Evolutionary conservation across 2,329 filamentous ascomycete species (phyloP).

Genomic region (Colletotrichum viniferum): DNA sequence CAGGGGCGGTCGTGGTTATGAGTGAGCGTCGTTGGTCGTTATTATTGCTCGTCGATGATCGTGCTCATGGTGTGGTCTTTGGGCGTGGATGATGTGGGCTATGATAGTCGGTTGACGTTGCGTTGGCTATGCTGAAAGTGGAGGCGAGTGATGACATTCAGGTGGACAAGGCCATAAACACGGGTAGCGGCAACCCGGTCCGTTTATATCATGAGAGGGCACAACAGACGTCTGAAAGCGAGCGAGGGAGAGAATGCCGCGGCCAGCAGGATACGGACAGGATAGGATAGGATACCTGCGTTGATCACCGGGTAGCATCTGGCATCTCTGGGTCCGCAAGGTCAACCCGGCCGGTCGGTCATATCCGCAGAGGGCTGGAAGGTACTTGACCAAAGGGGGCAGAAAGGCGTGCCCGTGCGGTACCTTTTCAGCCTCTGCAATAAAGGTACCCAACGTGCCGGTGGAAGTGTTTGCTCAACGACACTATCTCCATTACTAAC

Average conservation of each 20-base stretch:
- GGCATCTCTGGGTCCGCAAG: background rate
- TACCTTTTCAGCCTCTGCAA: background rate
- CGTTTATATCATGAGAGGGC: conserved; percentile 14
- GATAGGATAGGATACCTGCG: background rate
- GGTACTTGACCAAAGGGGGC: background rate
- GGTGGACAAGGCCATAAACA: background rate
- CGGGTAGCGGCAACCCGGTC: background rate
- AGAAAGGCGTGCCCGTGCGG: background rate
- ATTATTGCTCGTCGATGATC: background rate
- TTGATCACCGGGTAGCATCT: background rate
- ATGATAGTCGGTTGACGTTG: conserved; percentile 7
- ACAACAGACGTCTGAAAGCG: background rate
- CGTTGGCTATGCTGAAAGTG: background rate
- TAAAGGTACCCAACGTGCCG: background rate
- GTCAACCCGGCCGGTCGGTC: conserved; percentile 8
- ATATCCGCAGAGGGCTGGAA: conserved; percentile 1
- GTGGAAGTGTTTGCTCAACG: background rate
- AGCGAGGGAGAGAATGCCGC: background rate
- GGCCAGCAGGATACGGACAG: background rate
- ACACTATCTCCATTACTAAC: background rate
- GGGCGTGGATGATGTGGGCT: background rate
- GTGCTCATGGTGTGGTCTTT: background rate
- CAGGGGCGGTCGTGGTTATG: background rate
- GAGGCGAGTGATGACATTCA: conserved; percentile 3
- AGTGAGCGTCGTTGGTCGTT: background rate